A percentile compares a stretch with the other conserved stretches of the same genome.
Conservation (phyloP, 2,329 filamentous ascomycete species). For the Nannizzia gypsea region DNA sequence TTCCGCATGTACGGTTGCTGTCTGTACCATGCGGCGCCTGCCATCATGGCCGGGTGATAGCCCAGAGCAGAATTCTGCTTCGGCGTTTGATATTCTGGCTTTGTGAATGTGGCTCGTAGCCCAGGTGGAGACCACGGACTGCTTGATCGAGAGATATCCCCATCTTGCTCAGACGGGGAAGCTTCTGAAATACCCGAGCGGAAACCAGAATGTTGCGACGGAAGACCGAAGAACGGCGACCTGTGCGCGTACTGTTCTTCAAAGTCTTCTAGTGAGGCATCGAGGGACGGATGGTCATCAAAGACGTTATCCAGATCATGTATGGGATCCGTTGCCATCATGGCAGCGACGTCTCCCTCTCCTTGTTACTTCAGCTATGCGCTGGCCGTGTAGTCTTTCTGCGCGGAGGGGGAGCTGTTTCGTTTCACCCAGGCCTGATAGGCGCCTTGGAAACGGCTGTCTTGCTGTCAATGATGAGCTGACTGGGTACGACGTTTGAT, state of each 20-base stretch:
- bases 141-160: conserved; percentile 28
- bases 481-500: background rate
- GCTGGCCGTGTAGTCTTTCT: conserved; percentile 1
- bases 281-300: conserved; percentile 48
- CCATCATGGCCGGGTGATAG: conserved; percentile 20
- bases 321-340: conserved; percentile 14
- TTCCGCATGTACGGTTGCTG: conserved; percentile 39
- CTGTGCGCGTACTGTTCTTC: conserved; percentile 35
- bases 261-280: conserved; percentile 52
- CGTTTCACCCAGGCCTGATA: background rate
- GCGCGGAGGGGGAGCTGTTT: background rate
- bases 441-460: background rate
- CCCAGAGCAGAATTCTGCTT: conserved; percentile 14
- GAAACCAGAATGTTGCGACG: conserved; percentile 54
- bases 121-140: conserved; percentile 56
- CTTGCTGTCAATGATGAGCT: background rate
- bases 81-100: conserved; percentile 29
- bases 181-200: conserved; percentile 41
- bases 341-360: conserved; percentile 6
- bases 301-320: conserved; percentile 40
- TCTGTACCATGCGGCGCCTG: conserved; percentile 46
- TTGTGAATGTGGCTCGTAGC: conserved; percentile 30
- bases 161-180: conserved; percentile 33
- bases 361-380: background rate
- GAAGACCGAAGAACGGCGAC: conserved; percentile 40